Percentiles rank a stretch among this genome's conserved stretches.
These are phyloP conservation scores for Fagus sylvatica DNA, from an alignment of 306 rosid genomes.

Conservation along the genomic window DNA sequence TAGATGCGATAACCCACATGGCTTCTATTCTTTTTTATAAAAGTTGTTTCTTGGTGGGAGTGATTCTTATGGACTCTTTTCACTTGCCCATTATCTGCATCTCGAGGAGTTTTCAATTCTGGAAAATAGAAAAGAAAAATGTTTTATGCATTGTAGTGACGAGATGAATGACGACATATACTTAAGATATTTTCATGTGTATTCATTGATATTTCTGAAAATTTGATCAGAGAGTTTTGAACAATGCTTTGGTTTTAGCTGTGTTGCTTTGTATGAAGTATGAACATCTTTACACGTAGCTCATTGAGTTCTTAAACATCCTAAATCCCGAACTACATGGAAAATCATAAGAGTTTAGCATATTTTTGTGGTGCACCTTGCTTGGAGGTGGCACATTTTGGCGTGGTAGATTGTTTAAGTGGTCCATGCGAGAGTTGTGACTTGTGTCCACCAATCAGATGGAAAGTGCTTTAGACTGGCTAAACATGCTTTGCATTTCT, in stretches of 20 bases:
- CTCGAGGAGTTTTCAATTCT: constrained; percentile 47
- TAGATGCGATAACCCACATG: constrained; percentile 66
- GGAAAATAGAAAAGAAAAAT: not conserved
- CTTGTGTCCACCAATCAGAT: constrained; percentile 30
- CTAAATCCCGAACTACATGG: not conserved
- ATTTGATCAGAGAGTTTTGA: not conserved
- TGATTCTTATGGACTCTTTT: constrained; percentile 28
- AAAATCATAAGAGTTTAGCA: not conserved
- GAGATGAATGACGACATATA: constrained; percentile 17
- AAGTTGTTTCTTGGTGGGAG: constrained; percentile 56
- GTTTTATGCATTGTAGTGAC: constrained; percentile 20
- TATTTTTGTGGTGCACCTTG: constrained; percentile 14
- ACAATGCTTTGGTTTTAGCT: not conserved
- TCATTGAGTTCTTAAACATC: constrained; percentile 17
- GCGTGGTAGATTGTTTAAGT: constrained; percentile 12
- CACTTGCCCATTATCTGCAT: constrained; percentile 46
- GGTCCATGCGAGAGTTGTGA: constrained; percentile 11
- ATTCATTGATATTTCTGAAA: not conserved
- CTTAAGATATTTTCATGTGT: not conserved
- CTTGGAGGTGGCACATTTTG: constrained; percentile 25
- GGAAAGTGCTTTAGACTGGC: not conserved
- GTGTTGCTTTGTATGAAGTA: too few relatives aligned
- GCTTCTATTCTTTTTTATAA: constrained; percentile 29
- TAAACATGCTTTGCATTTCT: constrained; percentile 11
- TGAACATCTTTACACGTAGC: constrained; percentile 16